phyloP scores from a whole-genome alignment of 2,329 filamentous ascomycete genomes.

The Ceratocystis destructans region DNA sequence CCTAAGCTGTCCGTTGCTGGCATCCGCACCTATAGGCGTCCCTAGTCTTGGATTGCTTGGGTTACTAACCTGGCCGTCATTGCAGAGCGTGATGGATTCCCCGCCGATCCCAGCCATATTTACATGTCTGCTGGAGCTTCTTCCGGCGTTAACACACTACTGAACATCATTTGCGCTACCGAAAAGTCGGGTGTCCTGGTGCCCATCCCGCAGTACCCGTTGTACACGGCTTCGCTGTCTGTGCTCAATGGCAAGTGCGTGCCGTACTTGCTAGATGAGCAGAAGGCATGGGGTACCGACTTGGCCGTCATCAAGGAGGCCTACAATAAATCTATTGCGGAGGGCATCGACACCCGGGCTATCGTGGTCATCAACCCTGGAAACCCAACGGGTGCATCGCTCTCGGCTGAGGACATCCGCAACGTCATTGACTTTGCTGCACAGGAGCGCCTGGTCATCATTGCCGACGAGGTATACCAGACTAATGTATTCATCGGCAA shows the following conservation, averaged over 20 bases:
- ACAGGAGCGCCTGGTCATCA: constrained; percentile 70
- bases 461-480: constrained; percentile 98
- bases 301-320: constrained; percentile 61
- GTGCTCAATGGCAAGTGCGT: constrained; percentile 76
- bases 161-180: constrained; percentile 73
- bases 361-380: constrained; percentile 98
- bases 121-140: constrained; percentile 89
- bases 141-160: constrained; percentile 83
- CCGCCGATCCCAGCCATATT: constrained; percentile 65
- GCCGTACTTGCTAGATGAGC: constrained; percentile 86
- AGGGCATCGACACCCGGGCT: constrained; percentile 75
- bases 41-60: no score
- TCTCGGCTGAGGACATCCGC: constrained; percentile 65
- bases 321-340: constrained; percentile 57
- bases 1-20: no score
- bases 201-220: constrained; percentile 92
- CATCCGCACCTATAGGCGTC: no score
- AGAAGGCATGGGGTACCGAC: constrained; percentile 76
- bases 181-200: constrained; percentile 73
- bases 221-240: constrained; percentile 87
- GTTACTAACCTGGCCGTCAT: no score
- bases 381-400: constrained; percentile 85
- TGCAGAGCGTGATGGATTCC: constrained; percentile 70
- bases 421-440: constrained; percentile 77
- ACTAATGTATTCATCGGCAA: constrained; percentile 93